A percentile compares a stretch with the other conserved stretches of the same genome.
These are phyloP conservation scores for Aquilaria agallochum DNA, from an alignment of 441 rosid genomes.

Conservation along the genomic window DNA sequence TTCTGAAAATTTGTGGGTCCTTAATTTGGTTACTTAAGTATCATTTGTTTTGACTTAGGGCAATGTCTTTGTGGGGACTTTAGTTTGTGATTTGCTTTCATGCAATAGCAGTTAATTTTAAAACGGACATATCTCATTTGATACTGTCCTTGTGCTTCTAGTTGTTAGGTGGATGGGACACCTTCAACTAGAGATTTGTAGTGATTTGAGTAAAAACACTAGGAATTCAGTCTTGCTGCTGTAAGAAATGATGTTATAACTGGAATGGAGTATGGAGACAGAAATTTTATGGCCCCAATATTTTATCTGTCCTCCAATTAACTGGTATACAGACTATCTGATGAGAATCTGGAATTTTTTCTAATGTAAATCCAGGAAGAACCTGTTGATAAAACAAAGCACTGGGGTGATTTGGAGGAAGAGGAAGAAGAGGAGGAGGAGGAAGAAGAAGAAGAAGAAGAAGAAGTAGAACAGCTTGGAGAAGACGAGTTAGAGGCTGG, in stretches of 20 bases:
- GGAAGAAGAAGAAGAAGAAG: conserved; percentile 80
- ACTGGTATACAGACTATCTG: too few species aligned
- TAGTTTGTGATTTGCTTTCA: background rate
- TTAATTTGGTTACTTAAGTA: conserved; percentile 9
- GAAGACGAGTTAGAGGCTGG: conserved; percentile 94
- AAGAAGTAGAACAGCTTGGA: conserved; percentile 54
- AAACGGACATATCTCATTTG: too few species aligned
- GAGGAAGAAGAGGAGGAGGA: conserved; percentile 70
- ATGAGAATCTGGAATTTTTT: too few species aligned
- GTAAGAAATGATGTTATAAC: too few species aligned
- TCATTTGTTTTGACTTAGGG: background rate
- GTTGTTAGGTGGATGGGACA: too few species aligned
- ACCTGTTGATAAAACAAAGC: conserved; percentile 94
- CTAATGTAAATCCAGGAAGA: conserved; percentile 55
- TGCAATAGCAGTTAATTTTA: background rate
- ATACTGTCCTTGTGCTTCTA: too few species aligned
- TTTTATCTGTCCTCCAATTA: too few species aligned
- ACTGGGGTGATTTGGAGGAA: conserved; percentile 99
- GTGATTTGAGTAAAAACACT: too few species aligned
- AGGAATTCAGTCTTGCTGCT: too few species aligned
- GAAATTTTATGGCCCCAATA: too few species aligned
- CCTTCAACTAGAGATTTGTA: too few species aligned
- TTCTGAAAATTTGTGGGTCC: conserved; percentile 1
- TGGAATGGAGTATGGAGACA: too few species aligned
- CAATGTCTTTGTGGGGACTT: background rate